Base-by-base conservation (phyloP, 176 grass and related monocot species). In the Triticum dicoccoides region DNA sequence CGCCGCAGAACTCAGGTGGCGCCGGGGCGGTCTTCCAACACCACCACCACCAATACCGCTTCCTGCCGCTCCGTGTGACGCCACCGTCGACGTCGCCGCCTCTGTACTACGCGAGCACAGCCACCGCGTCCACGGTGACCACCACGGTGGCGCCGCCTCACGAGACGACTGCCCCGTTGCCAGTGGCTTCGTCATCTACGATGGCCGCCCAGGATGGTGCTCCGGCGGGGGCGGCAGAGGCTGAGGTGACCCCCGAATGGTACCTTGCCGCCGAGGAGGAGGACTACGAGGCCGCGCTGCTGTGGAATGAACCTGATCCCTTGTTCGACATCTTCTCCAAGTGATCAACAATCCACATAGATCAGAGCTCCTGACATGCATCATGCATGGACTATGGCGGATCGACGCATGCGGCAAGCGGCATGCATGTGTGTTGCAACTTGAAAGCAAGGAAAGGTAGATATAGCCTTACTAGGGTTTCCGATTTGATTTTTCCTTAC, bases 301-400 rank as follows among this genome's bases (percentile, higher is more conserved):
- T 95, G 25, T 98, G 96, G 93, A 92, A 91, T 32, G 93, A 92
- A 61, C 83, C 88, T 14, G 93, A 95, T 34, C 84, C 91, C 38
- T 89, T 90, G 69, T 94, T 91, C 77, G 91, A 98, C 84, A 54
- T 95, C 39, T 98, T 87, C 76, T 51, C 67, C 24, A 91, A 91
- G 81, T 91, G 76, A 89, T 38, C 18, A 24, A 30, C 18, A 59
- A 20, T 59, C 20, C 56, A 21, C 61, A 58, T 34, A 20, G 17
- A 58, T 15, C 42, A 1, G 23, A 65, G 8, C 23, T 44, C 42
- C 61, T 63, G 15, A 29, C 8, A 56, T 56, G 47, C 74, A 56
- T 76, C 8, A 56, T 56, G 47, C 74, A 56, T 76, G 56, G 12
- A 37, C 82, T 69, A 87, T 34, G 65, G 73, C 20, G 66, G 8